Conservation (phyloP, 2,329 filamentous ascomycete species). For the Colletotrichum agaves region DNA sequence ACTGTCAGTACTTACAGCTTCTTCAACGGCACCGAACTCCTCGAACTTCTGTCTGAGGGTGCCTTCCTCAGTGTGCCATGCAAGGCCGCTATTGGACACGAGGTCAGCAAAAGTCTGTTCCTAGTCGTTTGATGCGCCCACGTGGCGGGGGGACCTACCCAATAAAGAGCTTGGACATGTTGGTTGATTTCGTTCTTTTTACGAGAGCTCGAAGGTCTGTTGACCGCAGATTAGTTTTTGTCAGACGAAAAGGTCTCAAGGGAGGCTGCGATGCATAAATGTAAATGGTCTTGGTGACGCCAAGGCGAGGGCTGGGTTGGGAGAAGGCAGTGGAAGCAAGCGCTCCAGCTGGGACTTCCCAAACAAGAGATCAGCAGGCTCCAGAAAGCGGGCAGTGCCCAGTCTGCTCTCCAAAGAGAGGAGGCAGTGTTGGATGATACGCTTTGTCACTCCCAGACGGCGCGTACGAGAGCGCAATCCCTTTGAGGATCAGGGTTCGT, state of each 20-base stretch:
- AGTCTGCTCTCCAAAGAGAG: slow-evolving; percentile 8
- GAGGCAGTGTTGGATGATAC: slow-evolving; percentile 30
- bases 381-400: slow-evolving; percentile 6
- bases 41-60: slow-evolving; percentile 92
- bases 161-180: slow-evolving; percentile 94
- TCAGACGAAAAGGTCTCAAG: slow-evolving; percentile 4
- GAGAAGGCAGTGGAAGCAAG: slow-evolving; percentile 12
- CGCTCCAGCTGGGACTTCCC: slow-evolving; percentile 25
- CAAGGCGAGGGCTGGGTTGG: slow-evolving; percentile 22
- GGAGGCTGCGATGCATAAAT: slow-evolving; percentile 34
- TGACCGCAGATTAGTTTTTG: slow-evolving; percentile 16
- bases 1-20: slow-evolving; percentile 79
- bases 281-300: slow-evolving; percentile 30
- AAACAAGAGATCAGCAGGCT: slow-evolving; percentile 14
- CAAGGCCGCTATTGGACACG: slow-evolving; percentile 77
- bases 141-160: slow-evolving; percentile 69
- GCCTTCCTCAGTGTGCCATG: slow-evolving; percentile 95
- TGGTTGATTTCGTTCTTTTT: slow-evolving; percentile 42
- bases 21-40: slow-evolving; percentile 89
- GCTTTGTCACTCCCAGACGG: slow-evolving; percentile 32
- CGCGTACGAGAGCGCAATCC: not conserved
- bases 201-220: slow-evolving; percentile 19
- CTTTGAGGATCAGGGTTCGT: not conserved
- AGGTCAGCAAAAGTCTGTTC: slow-evolving; percentile 30
- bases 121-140: not conserved